Conservation (phyloP, 441 rosid species). For the Populus hybrid region DNA sequence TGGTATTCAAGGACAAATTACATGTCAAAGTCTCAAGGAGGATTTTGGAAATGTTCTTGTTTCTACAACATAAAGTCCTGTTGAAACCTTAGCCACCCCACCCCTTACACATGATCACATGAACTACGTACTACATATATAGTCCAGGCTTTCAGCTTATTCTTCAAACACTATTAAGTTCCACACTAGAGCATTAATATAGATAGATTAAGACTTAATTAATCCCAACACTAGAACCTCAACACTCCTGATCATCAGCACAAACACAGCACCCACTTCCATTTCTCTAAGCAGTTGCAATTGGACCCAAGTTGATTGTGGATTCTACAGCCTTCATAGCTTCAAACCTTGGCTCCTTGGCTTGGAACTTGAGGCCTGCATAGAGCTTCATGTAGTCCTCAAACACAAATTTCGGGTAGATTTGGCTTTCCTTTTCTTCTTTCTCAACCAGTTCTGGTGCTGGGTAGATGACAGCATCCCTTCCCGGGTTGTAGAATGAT, state of each 20-base stretch:
- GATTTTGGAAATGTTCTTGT: not conserved
- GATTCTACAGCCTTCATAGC: slow-evolving; percentile 52
- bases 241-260: not conserved
- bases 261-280: not conserved
- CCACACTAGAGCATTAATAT: not conserved
- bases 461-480: slow-evolving; percentile 63
- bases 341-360: slow-evolving; percentile 76
- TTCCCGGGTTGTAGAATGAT: slow-evolving; percentile 77
- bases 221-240: not conserved
- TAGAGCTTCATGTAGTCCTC: slow-evolving; percentile 83
- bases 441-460: slow-evolving; percentile 50
- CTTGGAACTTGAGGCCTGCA: slow-evolving; percentile 60
- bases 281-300: slow-evolving; percentile 30
- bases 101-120: not conserved
- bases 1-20: not conserved
- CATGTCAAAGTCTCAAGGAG: not conserved
- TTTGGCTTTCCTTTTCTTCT: slow-evolving; percentile 25
- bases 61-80: not conserved
- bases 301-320: slow-evolving; percentile 22
- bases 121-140: not conserved
- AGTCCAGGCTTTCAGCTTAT: not conserved
- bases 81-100: not conserved
- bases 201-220: not conserved
- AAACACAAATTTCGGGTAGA: slow-evolving; percentile 71
- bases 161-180: not conserved